phyloP scores from a whole-genome alignment of 1,139 yeast species.

The Yamadazyma atmosphaerica region DNA sequence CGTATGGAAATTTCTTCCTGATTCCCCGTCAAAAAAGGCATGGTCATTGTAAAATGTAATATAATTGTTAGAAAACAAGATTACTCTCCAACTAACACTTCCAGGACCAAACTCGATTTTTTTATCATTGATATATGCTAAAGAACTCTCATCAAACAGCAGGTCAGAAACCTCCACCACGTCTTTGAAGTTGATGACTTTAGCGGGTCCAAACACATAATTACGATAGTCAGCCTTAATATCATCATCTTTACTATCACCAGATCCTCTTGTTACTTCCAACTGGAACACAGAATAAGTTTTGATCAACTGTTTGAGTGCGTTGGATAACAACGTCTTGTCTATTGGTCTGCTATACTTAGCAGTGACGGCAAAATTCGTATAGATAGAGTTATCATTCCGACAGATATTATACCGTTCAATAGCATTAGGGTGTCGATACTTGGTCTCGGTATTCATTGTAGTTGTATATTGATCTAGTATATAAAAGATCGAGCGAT shows the following conservation, averaged over 20 bases:
- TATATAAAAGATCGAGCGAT: no score
- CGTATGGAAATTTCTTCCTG: slow-evolving; percentile 32
- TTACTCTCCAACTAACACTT: slow-evolving; percentile 32
- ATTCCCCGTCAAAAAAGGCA: slow-evolving; percentile 34
- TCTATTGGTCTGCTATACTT: slow-evolving; percentile 21
- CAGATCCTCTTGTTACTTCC: slow-evolving; percentile 16
- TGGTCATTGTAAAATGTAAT: slow-evolving; percentile 34
- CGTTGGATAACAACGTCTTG: slow-evolving; percentile 23
- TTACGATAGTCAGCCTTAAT: slow-evolving; percentile 15
- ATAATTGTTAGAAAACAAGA: slow-evolving; percentile 22
- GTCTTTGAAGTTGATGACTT: slow-evolving; percentile 24
- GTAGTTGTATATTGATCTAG: no score
- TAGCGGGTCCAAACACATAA: slow-evolving; percentile 20
- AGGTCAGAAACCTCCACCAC: slow-evolving; percentile 22
- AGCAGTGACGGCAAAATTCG: slow-evolving; percentile 31
- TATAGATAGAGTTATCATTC: slow-evolving; percentile 21
- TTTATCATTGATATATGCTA: slow-evolving; percentile 19
- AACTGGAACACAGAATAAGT: slow-evolving; percentile 23
- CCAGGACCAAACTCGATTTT: slow-evolving; percentile 17
- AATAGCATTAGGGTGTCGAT: slow-evolving; percentile 10
- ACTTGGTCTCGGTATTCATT: no score
- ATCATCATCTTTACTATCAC: slow-evolving; percentile 9
- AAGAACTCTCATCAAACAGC: slow-evolving; percentile 16
- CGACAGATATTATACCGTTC: slow-evolving; percentile 32
- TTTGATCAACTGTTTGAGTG: slow-evolving; percentile 21